phyloP scores from a whole-genome alignment of 352 stramenopile species.

The Phytophthora capsici region DNA sequence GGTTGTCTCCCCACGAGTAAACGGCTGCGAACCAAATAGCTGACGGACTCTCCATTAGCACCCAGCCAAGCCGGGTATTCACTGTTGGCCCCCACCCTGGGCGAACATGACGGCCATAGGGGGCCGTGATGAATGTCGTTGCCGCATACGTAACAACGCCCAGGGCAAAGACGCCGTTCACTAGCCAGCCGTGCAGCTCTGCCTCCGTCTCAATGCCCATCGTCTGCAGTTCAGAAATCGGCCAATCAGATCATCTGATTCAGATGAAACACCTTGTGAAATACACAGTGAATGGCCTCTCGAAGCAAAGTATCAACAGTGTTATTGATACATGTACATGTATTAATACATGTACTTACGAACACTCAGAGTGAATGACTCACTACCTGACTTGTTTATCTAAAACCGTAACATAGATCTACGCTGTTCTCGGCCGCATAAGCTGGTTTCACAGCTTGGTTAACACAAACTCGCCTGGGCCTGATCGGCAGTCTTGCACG shows the following conservation, averaged over 20 bases:
- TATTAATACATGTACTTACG: too few species aligned
- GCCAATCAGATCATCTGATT: slow-evolving; percentile 27
- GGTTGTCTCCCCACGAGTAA: slow-evolving; percentile 52
- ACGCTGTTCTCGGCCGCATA: too few species aligned
- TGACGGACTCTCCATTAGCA: slow-evolving; percentile 77
- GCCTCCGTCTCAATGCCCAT: slow-evolving; percentile 43
- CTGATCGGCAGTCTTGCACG: neutral
- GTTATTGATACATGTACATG: too few species aligned
- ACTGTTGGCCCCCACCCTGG: slow-evolving; percentile 65
- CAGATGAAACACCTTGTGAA: too few species aligned
- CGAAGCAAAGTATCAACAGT: too few species aligned
- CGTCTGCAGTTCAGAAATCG: neutral
- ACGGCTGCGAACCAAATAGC: slow-evolving; percentile 65
- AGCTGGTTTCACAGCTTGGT: neutral
- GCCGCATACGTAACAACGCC: slow-evolving; percentile 55
- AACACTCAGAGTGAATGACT: too few species aligned
- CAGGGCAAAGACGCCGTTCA: slow-evolving; percentile 58
- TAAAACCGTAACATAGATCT: too few species aligned
- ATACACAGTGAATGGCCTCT: too few species aligned
- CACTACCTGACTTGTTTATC: too few species aligned
- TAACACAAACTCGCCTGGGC: neutral
- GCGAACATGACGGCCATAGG: slow-evolving; percentile 65
- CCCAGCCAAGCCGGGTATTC: slow-evolving; percentile 64
- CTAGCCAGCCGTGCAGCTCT: slow-evolving; percentile 61
- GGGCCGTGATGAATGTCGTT: slow-evolving; percentile 63